These are phyloP conservation scores for Cryptosporidium muris DNA, from an alignment of 169 alveolate genomes.

Conservation along the genomic window DNA sequence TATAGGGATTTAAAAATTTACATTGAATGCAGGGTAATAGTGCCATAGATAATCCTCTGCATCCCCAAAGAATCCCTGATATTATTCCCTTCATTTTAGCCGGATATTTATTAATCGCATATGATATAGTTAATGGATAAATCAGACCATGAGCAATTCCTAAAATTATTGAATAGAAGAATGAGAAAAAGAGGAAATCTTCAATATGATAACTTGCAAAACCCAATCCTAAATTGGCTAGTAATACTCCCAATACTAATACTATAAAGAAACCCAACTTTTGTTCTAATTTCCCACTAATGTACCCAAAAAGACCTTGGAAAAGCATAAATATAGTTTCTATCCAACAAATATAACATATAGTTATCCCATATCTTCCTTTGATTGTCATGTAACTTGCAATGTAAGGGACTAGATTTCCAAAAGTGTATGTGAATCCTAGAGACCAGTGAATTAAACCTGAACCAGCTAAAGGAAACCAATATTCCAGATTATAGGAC, in stretches of 20 bases:
- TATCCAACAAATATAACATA: conserved; percentile 52
- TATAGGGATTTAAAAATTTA: conserved; percentile 27
- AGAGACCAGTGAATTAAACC: conserved; percentile 64
- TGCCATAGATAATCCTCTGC: conserved; percentile 62
- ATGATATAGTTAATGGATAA: conserved; percentile 36
- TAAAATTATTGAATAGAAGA: conserved; percentile 24
- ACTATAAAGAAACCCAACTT: not conserved
- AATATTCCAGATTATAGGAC: conserved; percentile 6
- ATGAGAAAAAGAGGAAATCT: conserved; percentile 8
- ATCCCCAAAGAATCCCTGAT: conserved; percentile 54
- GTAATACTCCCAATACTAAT: conserved; percentile 27
- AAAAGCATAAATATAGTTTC: conserved; percentile 40
- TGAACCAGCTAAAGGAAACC: conserved; percentile 48
- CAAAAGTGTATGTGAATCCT: conserved; percentile 51
- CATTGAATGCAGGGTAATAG: conserved; percentile 30
- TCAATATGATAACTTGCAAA: conserved; percentile 18
- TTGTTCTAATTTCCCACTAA: not conserved
- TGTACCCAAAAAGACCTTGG: conserved; percentile 52
- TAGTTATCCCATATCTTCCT: conserved; percentile 5
- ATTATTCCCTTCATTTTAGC: conserved; percentile 14
- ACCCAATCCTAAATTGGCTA: conserved; percentile 7
- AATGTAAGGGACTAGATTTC: conserved; percentile 53
- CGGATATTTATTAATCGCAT: not conserved
- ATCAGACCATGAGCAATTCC: conserved; percentile 48
- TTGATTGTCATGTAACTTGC: conserved; percentile 41